Evolutionary conservation across 495 filamentous ascomycete genomes (phyloP).

Genomic region (Aspergillus steynii): DNA sequence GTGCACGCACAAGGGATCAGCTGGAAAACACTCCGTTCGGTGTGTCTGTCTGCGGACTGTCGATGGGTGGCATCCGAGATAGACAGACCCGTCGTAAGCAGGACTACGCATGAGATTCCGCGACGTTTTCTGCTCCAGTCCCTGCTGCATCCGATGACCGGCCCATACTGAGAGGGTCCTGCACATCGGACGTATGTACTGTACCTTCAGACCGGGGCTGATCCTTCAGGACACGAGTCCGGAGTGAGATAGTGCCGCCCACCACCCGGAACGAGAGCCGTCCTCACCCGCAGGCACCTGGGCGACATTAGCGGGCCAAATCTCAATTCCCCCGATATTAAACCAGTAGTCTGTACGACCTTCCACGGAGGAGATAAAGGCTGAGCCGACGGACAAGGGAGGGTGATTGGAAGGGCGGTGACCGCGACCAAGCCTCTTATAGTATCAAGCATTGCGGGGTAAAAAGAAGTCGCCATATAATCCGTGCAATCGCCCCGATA

Average conservation of each 20-base stretch:
- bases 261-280: slow-evolving; percentile 12
- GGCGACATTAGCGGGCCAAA: slow-evolving; percentile 12
- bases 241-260: too few relatives aligned
- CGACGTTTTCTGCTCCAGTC: background rate
- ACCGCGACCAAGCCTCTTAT: slow-evolving; percentile 6
- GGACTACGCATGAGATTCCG: too few relatives aligned
- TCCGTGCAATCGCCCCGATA: background rate
- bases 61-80: background rate
- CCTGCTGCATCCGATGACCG: background rate
- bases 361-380: background rate
- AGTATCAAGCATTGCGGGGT: slow-evolving; percentile 20
- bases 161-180: background rate
- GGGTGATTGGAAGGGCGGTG: background rate
- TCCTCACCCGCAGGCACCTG: slow-evolving; percentile 4
- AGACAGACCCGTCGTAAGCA: background rate
- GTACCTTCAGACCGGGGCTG: background rate
- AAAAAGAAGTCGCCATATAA: slow-evolving; percentile 5
- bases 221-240: background rate
- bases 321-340: slow-evolving; percentile 15
- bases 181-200: too few relatives aligned
- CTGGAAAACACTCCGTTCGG: slow-evolving; percentile 7
- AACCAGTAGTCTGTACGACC: slow-evolving; percentile 3
- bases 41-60: background rate
- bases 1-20: slow-evolving; percentile 15
- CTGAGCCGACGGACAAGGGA: background rate